Conservation (phyloP, 345 rosid genomes). For the Cardamine occulta region DNA sequence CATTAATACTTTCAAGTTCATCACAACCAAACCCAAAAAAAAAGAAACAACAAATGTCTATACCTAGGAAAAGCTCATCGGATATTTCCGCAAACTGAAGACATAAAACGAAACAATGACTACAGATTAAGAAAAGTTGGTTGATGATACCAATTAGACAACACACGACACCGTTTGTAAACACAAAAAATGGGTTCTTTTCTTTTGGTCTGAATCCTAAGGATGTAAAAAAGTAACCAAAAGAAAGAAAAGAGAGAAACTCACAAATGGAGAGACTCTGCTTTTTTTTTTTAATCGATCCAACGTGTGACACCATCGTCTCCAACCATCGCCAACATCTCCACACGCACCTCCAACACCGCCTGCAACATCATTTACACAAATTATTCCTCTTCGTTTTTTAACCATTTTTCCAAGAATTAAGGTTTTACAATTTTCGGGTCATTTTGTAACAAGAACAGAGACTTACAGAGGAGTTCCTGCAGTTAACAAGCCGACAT, state of each 20-base stretch:
- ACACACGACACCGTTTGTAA: constrained; percentile 1
- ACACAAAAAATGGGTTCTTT: constrained; percentile 24
- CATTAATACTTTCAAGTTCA: constrained; percentile 8
- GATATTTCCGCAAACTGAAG: not conserved
- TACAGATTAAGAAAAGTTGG: constrained; percentile 11
- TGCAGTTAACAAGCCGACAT: constrained; percentile 86
- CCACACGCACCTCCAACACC: constrained; percentile 71
- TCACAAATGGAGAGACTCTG: constrained; percentile 31
- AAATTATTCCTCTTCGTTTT: not conserved
- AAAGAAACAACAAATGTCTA: constrained; percentile 12
- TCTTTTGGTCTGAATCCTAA: constrained; percentile 12
- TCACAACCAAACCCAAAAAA: constrained; percentile 10
- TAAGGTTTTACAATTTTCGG: not conserved
- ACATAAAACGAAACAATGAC: not conserved
- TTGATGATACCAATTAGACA: constrained; percentile 27
- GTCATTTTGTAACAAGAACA: not conserved
- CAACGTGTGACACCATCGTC: constrained; percentile 92
- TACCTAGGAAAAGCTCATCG: constrained; percentile 9
- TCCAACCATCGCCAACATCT: constrained; percentile 79
- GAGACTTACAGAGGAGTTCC: constrained; percentile 70
- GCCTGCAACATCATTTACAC: constrained; percentile 62
- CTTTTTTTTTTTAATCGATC: constrained; percentile 61
- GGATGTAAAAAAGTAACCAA: not conserved
- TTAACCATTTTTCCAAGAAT: not conserved
- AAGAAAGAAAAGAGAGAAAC: constrained; percentile 11